These are phyloP conservation scores for Dactylellina sp. DNA, from an alignment of 2,329 filamentous ascomycete genomes.

Conservation along the genomic window DNA sequence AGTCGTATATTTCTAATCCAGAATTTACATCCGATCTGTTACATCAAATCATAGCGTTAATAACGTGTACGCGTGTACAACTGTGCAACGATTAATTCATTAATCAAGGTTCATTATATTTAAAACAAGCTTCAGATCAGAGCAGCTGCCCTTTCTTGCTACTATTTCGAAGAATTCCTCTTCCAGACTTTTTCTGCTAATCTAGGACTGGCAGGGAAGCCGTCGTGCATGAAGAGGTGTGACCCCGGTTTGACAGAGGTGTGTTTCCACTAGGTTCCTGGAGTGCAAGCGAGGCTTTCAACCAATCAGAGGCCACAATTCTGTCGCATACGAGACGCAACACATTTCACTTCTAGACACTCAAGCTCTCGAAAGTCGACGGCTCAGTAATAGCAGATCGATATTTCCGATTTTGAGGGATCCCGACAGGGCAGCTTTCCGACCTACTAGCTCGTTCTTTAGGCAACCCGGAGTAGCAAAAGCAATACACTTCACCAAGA, in stretches of 20 bases:
- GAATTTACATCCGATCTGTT: not conserved
- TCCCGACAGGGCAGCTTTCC: not conserved
- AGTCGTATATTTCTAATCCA: not conserved
- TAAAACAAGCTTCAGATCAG: conserved; percentile 1
- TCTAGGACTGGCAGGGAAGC: too few species aligned
- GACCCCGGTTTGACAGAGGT: conserved; percentile 32
- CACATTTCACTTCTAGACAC: conserved; percentile 14
- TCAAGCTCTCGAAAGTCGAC: not conserved
- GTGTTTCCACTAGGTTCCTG: conserved; percentile 24
- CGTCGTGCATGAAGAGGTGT: conserved; percentile 15
- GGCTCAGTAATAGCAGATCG: too few species aligned
- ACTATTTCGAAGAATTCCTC: conserved; percentile 6
- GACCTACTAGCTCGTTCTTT: not conserved
- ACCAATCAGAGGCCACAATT: conserved; percentile 10
- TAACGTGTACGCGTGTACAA: too few species aligned
- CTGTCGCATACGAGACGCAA: conserved; percentile 23
- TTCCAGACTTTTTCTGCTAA: not conserved
- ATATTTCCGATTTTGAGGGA: not conserved
- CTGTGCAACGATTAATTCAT: too few species aligned
- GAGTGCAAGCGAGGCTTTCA: conserved; percentile 12
- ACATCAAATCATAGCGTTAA: not conserved
- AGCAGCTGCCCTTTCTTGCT: conserved; percentile 1
- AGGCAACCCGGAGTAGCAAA: too few species aligned
- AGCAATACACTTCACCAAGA: not conserved
- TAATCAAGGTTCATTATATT: too few species aligned